phyloP scores from a whole-genome alignment of 2,329 filamentous ascomycete genomes.

The Colletotrichum liriopes region DNA sequence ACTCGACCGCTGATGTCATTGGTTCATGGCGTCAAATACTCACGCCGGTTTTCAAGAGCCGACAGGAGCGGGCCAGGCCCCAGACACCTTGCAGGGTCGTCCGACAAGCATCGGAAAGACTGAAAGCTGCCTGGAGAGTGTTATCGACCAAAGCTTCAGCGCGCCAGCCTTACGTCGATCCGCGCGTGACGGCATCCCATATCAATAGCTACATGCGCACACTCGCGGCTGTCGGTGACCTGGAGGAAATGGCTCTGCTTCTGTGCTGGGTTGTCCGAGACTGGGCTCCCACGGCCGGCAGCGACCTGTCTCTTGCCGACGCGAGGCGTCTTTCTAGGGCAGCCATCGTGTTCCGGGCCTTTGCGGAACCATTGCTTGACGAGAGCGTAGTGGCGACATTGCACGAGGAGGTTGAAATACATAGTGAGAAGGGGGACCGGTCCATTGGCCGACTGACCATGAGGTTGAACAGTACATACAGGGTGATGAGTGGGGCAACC shows the following conservation, averaged over 20 bases:
- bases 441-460: constrained; percentile 58
- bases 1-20: not conserved
- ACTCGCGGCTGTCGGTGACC: constrained; percentile 74
- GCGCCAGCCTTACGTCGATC: not conserved
- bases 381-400: constrained; percentile 47
- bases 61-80: not conserved
- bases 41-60: constrained; percentile 5
- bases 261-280: constrained; percentile 72
- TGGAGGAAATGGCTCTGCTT: constrained; percentile 69
- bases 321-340: constrained; percentile 51
- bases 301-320: constrained; percentile 53
- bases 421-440: constrained; percentile 41
- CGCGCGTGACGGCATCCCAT: constrained; percentile 58
- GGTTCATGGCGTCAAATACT: constrained; percentile 5
- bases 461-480: constrained; percentile 54
- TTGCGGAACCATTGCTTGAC: constrained; percentile 61
- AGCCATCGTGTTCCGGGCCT: constrained; percentile 64
- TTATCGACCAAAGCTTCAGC: constrained; percentile 14
- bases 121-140: constrained; percentile 29
- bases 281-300: constrained; percentile 55
- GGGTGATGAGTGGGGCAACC: constrained; percentile 30
- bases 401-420: constrained; percentile 49
- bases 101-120: constrained; percentile 12
- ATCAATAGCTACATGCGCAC: constrained; percentile 72
- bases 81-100: not conserved